Percentiles rank a stretch among this genome's conserved stretches.
Evolutionary conservation across 169 alveolate species (phyloP).

Genomic region (Plasmodium vivax): DNA sequence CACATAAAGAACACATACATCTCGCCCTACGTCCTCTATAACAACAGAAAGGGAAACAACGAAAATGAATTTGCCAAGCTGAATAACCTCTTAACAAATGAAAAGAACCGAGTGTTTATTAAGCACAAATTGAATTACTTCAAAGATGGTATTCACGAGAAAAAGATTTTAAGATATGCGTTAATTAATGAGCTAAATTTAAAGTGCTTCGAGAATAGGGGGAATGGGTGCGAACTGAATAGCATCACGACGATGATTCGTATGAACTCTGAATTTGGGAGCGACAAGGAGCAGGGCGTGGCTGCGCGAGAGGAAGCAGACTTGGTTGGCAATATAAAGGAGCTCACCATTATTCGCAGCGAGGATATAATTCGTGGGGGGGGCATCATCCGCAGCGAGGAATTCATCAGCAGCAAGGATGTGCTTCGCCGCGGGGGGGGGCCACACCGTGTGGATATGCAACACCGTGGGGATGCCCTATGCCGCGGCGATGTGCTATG

Average conservation of each 20-base stretch:
- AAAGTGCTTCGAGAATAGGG: slow-evolving; percentile 14
- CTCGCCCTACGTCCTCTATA: slow-evolving; percentile 55
- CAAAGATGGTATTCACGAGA: slow-evolving; percentile 28
- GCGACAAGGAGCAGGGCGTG: slow-evolving; percentile 55
- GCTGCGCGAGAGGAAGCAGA: slow-evolving; percentile 20
- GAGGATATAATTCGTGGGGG: neutral
- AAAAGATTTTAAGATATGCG: slow-evolving; percentile 26
- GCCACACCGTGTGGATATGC: neutral
- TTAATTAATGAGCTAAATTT: slow-evolving; percentile 16
- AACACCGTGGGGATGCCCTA: neutral
- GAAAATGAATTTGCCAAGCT: slow-evolving; percentile 16
- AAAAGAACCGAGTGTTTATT: slow-evolving; percentile 11
- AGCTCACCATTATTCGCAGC: slow-evolving; percentile 10
- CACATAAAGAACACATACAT: slow-evolving; percentile 69
- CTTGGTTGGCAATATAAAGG: slow-evolving; percentile 23
- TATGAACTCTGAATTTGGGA: slow-evolving; percentile 28
- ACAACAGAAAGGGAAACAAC: slow-evolving; percentile 28
- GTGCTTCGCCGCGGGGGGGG: neutral
- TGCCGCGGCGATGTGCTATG: neutral
- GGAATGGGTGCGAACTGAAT: slow-evolving; percentile 34
- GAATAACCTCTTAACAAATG: slow-evolving; percentile 18
- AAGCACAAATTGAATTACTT: slow-evolving; percentile 1
- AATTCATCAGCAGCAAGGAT: neutral
- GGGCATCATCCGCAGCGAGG: neutral
- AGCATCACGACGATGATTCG: slow-evolving; percentile 40